Percentiles rank a stretch among this genome's conserved stretches.
phyloP scores from a whole-genome alignment of 257 asterid species.

The Penstemon newberryi region DNA sequence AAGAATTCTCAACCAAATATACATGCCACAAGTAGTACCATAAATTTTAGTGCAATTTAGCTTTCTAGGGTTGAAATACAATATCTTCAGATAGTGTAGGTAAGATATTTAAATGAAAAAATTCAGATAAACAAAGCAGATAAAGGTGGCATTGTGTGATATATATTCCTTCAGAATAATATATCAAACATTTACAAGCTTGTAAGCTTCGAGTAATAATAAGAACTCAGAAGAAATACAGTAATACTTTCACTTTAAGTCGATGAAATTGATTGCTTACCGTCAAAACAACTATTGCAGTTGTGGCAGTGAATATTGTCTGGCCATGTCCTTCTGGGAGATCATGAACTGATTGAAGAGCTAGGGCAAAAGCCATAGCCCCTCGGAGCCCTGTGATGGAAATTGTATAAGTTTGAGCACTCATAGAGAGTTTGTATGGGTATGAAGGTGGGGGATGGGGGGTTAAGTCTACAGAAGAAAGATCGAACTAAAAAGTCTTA shows the following conservation, averaged over 20 bases:
- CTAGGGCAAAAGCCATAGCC: constrained; percentile 99
- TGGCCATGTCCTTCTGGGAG: constrained; percentile 99
- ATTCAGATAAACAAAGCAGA: constrained; percentile 19
- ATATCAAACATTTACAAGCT: constrained; percentile 4
- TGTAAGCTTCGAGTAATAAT: constrained; percentile 7
- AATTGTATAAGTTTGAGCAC: constrained; percentile 25
- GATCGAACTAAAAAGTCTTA: constrained; percentile 18
- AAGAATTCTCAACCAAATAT: neutral
- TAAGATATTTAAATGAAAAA: constrained; percentile 10
- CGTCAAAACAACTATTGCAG: constrained; percentile 94
- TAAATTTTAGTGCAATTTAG: constrained; percentile 5
- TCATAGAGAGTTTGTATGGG: constrained; percentile 16
- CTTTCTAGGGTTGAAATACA: neutral
- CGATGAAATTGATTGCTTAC: constrained; percentile 39
- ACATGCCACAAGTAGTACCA: constrained; percentile 3
- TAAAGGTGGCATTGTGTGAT: neutral
- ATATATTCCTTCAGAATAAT: constrained; percentile 1
- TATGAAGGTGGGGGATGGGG: constrained; percentile 4
- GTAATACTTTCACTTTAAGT: constrained; percentile 8
- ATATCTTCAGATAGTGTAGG: neutral
- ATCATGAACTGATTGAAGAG: constrained; percentile 95
- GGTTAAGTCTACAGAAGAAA: constrained; percentile 11
- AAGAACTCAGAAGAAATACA: constrained; percentile 5
- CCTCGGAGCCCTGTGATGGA: constrained; percentile 87
- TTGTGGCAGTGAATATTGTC: constrained; percentile 96